Evolutionary conservation across 768 basidiomycete genomes (phyloP).

Genomic region (Favolaschia claudopus): DNA sequence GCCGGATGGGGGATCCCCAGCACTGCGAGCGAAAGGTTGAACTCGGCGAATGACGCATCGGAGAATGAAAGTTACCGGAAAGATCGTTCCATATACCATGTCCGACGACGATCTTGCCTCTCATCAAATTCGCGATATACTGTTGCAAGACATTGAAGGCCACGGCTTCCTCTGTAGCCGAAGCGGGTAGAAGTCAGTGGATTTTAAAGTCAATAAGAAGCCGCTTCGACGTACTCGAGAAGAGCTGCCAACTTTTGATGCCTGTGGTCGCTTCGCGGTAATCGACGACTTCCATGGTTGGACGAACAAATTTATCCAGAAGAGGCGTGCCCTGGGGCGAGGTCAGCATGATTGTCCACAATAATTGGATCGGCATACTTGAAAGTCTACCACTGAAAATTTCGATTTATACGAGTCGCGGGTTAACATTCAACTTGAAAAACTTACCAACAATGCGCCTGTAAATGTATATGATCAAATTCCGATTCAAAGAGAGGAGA

Average conservation of each 20-base stretch:
- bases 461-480: slow-evolving; percentile 11
- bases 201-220: slow-evolving; percentile 1
- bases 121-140: slow-evolving; percentile 68
- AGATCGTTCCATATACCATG: slow-evolving; percentile 85
- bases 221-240: slow-evolving; percentile 39
- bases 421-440: slow-evolving; percentile 28
- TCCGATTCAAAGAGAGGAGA: not conserved
- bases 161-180: slow-evolving; percentile 53
- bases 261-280: slow-evolving; percentile 59
- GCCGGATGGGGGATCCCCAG: slow-evolving; percentile 84
- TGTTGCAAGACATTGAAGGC: slow-evolving; percentile 72
- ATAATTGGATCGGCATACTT: slow-evolving; percentile 8
- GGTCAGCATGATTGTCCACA: not conserved
- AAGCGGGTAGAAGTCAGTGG: slow-evolving; percentile 14
- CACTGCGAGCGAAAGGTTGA: slow-evolving; percentile 52
- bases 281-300: slow-evolving; percentile 59
- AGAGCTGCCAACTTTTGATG: slow-evolving; percentile 51
- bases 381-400: slow-evolving; percentile 21
- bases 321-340: slow-evolving; percentile 41
- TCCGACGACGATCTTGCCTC: slow-evolving; percentile 77
- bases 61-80: slow-evolving; percentile 58
- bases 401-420: slow-evolving; percentile 31
- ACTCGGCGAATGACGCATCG: slow-evolving; percentile 10
- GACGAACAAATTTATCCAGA: slow-evolving; percentile 55
- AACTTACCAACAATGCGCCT: slow-evolving; percentile 48